phyloP scores from a whole-genome alignment of 169 alveolate genomes.

The Plasmodium coatneyi region DNA sequence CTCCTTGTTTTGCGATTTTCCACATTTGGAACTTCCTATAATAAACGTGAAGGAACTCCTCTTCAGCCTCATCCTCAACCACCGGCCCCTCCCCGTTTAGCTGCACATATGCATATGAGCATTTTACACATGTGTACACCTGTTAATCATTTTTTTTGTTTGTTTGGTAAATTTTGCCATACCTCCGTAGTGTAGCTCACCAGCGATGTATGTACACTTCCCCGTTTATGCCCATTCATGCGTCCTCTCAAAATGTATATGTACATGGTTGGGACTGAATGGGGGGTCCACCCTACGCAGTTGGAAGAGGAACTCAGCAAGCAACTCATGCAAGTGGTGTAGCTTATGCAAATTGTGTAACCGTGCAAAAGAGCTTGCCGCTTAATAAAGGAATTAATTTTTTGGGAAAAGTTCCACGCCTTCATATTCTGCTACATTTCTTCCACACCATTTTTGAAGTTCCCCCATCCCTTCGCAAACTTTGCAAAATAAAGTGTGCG shows the following conservation, averaged over 20 bases:
- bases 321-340: neutral
- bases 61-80: no score
- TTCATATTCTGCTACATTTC: neutral
- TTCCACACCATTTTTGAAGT: neutral
- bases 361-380: neutral
- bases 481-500: neutral
- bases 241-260: neutral
- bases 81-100: no score
- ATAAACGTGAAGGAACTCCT: neutral
- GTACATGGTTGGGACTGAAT: neutral
- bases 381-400: neutral
- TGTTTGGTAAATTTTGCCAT: neutral
- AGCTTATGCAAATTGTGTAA: neutral
- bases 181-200: neutral
- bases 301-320: neutral
- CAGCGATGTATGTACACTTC: neutral
- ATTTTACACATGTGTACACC: neutral
- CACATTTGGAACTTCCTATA: neutral
- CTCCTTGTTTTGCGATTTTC: neutral
- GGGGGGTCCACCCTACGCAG: neutral
- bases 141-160: neutral
- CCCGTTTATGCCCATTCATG: neutral
- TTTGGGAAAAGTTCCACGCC: neutral
- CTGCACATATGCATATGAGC: neutral
- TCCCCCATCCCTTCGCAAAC: neutral